Evolutionary conservation across 805 yeast species (phyloP).

Genomic region (Sugiyamaella qingdaonensis): DNA sequence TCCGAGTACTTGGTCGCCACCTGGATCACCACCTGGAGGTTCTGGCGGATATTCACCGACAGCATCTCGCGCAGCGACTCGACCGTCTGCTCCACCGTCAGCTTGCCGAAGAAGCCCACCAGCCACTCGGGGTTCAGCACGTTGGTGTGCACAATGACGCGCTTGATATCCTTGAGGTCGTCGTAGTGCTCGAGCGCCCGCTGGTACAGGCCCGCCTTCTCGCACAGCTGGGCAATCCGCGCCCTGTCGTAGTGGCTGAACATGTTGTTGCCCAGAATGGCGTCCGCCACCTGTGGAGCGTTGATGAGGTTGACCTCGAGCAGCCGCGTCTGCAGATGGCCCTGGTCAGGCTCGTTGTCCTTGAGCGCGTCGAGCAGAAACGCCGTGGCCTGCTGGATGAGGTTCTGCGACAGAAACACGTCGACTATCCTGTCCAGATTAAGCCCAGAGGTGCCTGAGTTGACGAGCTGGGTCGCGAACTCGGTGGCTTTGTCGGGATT

Average conservation of each 20-base stretch:
- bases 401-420: constrained; percentile 89
- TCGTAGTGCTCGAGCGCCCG: constrained; percentile 96
- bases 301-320: constrained; percentile 88
- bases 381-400: constrained; percentile 96
- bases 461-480: constrained; percentile 82
- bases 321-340: constrained; percentile 90
- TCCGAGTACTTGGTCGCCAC: constrained; percentile 96
- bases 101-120: constrained; percentile 84
- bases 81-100: constrained; percentile 89
- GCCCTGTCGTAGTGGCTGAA: constrained; percentile 94
- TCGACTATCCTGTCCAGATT: constrained; percentile 87
- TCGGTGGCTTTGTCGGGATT: constrained; percentile 98
- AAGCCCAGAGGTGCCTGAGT: constrained; percentile 56
- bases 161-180: constrained; percentile 89
- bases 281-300: constrained; percentile 99
- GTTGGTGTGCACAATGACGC: constrained; percentile 82
- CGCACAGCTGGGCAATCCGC: constrained; percentile 86
- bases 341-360: constrained; percentile 89
- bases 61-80: constrained; percentile 84
- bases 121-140: constrained; percentile 91
- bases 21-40: constrained; percentile 89
- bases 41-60: constrained; percentile 72
- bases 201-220: constrained; percentile 92
- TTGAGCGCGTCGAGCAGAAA: constrained; percentile 92
- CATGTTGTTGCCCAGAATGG: constrained; percentile 92